A percentile compares a stretch with the other conserved stretches of the same genome.
These are phyloP conservation scores for Pythium phragmiticola DNA, from an alignment of 352 stramenopile species.

Conservation along the genomic window DNA sequence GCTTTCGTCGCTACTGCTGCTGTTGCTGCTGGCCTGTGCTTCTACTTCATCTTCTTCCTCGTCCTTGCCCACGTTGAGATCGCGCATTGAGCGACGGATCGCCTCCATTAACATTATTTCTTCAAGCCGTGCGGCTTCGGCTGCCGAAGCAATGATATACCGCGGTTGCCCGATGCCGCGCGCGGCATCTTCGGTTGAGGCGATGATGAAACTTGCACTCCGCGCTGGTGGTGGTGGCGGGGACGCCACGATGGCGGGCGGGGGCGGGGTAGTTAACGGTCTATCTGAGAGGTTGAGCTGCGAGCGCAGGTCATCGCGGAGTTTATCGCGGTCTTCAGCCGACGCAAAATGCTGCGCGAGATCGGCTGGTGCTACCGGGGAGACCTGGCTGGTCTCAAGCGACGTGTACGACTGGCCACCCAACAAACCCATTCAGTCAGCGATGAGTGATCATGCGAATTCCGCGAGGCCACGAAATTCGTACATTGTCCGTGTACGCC, in stretches of 20 bases:
- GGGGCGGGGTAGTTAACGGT: slow-evolving; percentile 41
- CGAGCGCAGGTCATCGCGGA: slow-evolving; percentile 71
- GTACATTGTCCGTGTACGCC: slow-evolving; percentile 34
- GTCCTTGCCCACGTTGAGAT: slow-evolving; percentile 45
- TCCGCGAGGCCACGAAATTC: neutral
- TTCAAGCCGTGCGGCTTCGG: slow-evolving; percentile 60
- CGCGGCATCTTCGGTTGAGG: slow-evolving; percentile 25
- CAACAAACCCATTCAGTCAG: too few species aligned
- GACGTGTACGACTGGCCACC: slow-evolving; percentile 17
- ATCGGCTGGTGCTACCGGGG: slow-evolving; percentile 10
- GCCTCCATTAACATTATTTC: slow-evolving; percentile 84
- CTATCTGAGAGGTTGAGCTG: slow-evolving; percentile 63
- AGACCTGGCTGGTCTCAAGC: slow-evolving; percentile 11
- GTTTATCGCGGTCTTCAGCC: slow-evolving; percentile 66
- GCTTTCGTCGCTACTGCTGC: neutral
- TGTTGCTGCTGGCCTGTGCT: neutral
- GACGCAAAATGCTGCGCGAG: slow-evolving; percentile 41
- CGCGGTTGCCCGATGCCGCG: slow-evolving; percentile 20
- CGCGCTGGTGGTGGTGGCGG: neutral
- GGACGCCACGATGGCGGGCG: slow-evolving; percentile 17
- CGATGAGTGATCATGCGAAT: too few species aligned
- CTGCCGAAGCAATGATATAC: slow-evolving; percentile 38
- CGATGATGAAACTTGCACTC: slow-evolving; percentile 26
- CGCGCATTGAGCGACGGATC: slow-evolving; percentile 78
- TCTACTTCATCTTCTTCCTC: slow-evolving; percentile 13